These are phyloP conservation scores for Platanthera zijinensis DNA, from an alignment of 106 monocot species.

Conservation along the genomic window DNA sequence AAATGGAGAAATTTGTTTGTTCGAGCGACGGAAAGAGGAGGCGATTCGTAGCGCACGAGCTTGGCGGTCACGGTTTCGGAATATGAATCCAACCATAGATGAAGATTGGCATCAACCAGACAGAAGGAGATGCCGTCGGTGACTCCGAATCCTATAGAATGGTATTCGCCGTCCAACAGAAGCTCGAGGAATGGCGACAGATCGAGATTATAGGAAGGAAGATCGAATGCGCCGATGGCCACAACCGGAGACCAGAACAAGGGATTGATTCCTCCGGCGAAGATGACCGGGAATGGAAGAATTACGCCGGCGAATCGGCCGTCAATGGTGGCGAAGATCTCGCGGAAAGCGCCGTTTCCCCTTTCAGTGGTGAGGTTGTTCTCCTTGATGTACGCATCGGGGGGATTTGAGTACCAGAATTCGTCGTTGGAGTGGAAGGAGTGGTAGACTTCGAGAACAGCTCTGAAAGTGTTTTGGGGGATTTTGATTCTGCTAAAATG, in stretches of 20 bases:
- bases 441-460: slow-evolving; percentile 60
- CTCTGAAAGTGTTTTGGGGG: slow-evolving; percentile 50
- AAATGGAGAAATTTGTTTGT: slow-evolving; percentile 10
- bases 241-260: slow-evolving; percentile 68
- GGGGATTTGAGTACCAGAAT: slow-evolving; percentile 87
- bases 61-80: slow-evolving; percentile 16
- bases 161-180: slow-evolving; percentile 38
- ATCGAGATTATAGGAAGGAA: slow-evolving; percentile 58
- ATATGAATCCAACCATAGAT: slow-evolving; percentile 50
- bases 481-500: slow-evolving; percentile 17
- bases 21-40: slow-evolving; percentile 18
- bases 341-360: slow-evolving; percentile 55
- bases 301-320: slow-evolving; percentile 30
- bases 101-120: slow-evolving; percentile 71
- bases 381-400: slow-evolving; percentile 38
- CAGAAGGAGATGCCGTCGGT: slow-evolving; percentile 46
- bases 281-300: slow-evolving; percentile 60
- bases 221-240: slow-evolving; percentile 56
- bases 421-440: slow-evolving; percentile 65
- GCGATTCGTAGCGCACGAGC: slow-evolving; percentile 25
- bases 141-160: slow-evolving; percentile 45
- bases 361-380: slow-evolving; percentile 58
- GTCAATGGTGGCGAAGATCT: slow-evolving; percentile 41
- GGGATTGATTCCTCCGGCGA: slow-evolving; percentile 68
- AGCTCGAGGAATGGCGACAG: slow-evolving; percentile 66